A percentile compares a stretch with the other conserved stretches of the same genome.
These are phyloP conservation scores for Aspergillus pseudonomiae DNA, from an alignment of 2,329 filamentous ascomycete genomes.

Conservation along the genomic window DNA sequence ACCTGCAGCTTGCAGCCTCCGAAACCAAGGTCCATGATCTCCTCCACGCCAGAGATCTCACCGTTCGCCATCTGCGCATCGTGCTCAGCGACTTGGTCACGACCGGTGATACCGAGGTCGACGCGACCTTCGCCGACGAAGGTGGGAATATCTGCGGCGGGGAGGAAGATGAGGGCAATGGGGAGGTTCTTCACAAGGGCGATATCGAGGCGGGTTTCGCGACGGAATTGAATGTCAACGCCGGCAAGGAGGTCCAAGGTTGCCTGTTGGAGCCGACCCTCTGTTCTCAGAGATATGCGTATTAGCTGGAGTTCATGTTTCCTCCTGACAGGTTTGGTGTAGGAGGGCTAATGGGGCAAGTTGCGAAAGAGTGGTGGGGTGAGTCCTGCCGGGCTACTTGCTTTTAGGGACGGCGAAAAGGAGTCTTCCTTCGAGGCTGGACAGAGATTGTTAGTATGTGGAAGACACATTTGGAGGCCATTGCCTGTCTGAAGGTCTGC, in stretches of 20 bases:
- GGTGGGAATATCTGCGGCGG: slow-evolving; percentile 94
- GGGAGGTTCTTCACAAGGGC: slow-evolving; percentile 96
- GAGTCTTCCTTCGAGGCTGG: slow-evolving; percentile 85
- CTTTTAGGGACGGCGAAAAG: slow-evolving; percentile 99
- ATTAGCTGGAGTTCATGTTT: slow-evolving; percentile 14
- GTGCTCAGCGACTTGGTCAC: slow-evolving; percentile 90
- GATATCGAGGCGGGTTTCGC: slow-evolving; percentile 93
- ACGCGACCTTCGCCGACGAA: slow-evolving; percentile 95
- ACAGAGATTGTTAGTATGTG: slow-evolving; percentile 36
- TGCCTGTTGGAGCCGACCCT: slow-evolving; percentile 89
- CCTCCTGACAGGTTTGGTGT: slow-evolving; percentile 20
- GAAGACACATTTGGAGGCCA: slow-evolving; percentile 10
- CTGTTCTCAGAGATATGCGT: slow-evolving; percentile 48
- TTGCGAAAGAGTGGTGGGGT: slow-evolving; percentile 13
- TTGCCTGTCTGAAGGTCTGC: neutral
- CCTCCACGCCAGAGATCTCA: slow-evolving; percentile 67
- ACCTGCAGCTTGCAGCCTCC: slow-evolving; percentile 91
- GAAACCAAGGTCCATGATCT: slow-evolving; percentile 88
- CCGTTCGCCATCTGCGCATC: slow-evolving; percentile 58
- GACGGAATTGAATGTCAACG: slow-evolving; percentile 93
- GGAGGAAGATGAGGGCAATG: slow-evolving; percentile 94
- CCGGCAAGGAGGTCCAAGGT: slow-evolving; percentile 89
- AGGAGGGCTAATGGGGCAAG: slow-evolving; percentile 14
- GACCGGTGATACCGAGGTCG: slow-evolving; percentile 91
- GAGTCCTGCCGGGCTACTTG: slow-evolving; percentile 54